Conservation (phyloP, 163 green algal species). For the Smithsoniella earleae region DNA sequence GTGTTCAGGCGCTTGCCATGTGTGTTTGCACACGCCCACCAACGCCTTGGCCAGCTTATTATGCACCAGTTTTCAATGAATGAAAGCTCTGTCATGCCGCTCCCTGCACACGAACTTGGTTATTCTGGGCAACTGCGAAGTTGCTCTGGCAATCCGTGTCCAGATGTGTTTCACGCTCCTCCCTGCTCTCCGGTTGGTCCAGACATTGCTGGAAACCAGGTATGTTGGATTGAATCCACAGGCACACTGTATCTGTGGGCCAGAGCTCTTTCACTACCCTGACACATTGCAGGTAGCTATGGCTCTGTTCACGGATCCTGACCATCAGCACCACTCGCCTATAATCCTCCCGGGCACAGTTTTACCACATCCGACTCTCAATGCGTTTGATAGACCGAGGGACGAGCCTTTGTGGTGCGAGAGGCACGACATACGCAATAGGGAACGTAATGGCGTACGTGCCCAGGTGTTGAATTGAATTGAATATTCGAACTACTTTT, state of each 20-base stretch:
- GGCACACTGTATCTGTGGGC: too few relatives aligned
- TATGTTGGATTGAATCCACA: too few relatives aligned
- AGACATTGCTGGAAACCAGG: constrained; percentile 9
- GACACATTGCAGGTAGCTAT: constrained; percentile 16
- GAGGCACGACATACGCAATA: background rate
- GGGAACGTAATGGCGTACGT: background rate
- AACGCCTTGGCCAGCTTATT: background rate
- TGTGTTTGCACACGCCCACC: constrained; percentile 1
- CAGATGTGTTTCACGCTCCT: background rate
- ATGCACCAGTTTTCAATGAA: background rate
- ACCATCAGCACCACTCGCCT: background rate
- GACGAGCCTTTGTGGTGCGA: constrained; percentile 8
- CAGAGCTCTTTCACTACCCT: too few relatives aligned
- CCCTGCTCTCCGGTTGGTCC: background rate
- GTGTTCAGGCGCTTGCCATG: constrained; percentile 1
- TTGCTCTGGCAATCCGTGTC: constrained; percentile 6
- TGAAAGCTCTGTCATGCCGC: background rate
- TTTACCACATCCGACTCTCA: background rate
- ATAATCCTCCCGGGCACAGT: background rate
- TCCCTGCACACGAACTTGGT: background rate
- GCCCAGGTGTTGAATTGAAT: too few relatives aligned
- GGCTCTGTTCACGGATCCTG: constrained; percentile 12
- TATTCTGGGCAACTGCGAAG: constrained; percentile 5
- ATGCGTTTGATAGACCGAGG: background rate
- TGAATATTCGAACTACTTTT: too few relatives aligned